Evolutionary conservation across 1,139 yeast species (phyloP).

Genomic region (Magnusiomyces fungicola): DNA sequence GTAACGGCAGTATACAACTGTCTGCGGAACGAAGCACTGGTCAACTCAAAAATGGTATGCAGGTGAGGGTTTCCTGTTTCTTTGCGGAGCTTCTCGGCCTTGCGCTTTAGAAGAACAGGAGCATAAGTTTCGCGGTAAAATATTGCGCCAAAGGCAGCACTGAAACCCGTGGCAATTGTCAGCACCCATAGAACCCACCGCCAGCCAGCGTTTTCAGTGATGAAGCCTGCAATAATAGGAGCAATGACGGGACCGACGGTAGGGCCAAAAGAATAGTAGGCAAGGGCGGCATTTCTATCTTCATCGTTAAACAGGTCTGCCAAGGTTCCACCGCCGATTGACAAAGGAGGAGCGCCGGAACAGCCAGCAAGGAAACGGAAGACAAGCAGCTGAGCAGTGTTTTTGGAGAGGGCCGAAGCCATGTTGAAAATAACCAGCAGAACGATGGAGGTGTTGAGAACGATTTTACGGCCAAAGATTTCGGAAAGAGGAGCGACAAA

Average conservation of each 20-base stretch:
- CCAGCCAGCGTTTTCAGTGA: conserved; percentile 45
- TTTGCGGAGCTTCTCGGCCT: conserved; percentile 51
- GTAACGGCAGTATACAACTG: conserved; percentile 33
- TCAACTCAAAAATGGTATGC: conserved; percentile 50
- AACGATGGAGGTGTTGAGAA: conserved; percentile 51
- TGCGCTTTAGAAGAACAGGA: conserved; percentile 51
- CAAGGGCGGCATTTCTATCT: conserved; percentile 62
- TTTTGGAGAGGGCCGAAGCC: conserved; percentile 58
- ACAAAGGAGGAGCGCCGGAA: conserved; percentile 60
- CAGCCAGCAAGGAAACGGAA: conserved; percentile 66
- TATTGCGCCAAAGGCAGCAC: conserved; percentile 40
- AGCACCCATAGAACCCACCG: conserved; percentile 60
- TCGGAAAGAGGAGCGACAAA: conserved; percentile 71
- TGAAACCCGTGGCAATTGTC: conserved; percentile 57
- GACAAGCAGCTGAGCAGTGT: conserved; percentile 53
- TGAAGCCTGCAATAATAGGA: conserved; percentile 61
- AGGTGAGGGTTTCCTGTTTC: conserved; percentile 53
- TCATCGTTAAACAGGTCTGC: conserved; percentile 55
- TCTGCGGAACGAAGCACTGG: conserved; percentile 23
- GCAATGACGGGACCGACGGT: conserved; percentile 73
- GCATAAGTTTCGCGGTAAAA: conserved; percentile 65
- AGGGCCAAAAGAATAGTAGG: conserved; percentile 63
- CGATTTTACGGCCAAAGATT: conserved; percentile 60
- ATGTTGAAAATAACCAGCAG: conserved; percentile 56
- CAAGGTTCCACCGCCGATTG: conserved; percentile 72